Evolutionary conservation across 2,329 filamentous ascomycete species (phyloP).

Genomic region (Sclerotinia sclerotiorum): DNA sequence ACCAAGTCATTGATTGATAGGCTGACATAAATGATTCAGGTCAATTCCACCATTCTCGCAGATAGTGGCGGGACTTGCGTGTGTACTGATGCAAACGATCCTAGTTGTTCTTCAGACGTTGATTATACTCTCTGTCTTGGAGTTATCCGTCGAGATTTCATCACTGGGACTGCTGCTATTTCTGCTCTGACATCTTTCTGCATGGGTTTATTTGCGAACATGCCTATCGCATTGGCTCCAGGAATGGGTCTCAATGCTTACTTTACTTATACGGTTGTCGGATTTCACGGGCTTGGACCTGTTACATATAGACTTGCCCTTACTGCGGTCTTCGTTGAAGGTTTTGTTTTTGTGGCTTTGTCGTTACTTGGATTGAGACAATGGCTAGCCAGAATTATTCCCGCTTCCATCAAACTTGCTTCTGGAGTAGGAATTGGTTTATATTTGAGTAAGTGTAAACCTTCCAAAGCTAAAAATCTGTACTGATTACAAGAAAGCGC

Average conservation of each 20-base stretch:
- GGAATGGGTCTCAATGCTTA: conserved; percentile 89
- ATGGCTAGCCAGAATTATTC: conserved; percentile 85
- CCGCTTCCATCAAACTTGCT: conserved; percentile 80
- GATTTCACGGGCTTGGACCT: conserved; percentile 68
- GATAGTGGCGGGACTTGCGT: conserved; percentile 72
- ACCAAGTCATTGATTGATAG: conserved; percentile 55
- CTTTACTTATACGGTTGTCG: conserved; percentile 76
- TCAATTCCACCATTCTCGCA: conserved; percentile 43
- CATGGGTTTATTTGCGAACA: conserved; percentile 80
- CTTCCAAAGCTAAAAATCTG: background rate
- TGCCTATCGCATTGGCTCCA: conserved; percentile 69
- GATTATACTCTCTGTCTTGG: conserved; percentile 45
- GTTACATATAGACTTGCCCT: conserved; percentile 75
- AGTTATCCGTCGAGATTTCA: conserved; percentile 62
- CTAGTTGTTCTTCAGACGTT: conserved; percentile 35
- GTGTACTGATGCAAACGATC: conserved; percentile 46
- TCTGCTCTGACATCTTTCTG: conserved; percentile 75
- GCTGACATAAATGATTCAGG: conserved; percentile 38
- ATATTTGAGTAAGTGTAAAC: conserved; percentile 49
- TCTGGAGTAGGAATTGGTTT: conserved; percentile 84
- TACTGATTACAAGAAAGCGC: conserved; percentile 40
- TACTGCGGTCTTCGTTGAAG: conserved; percentile 86
- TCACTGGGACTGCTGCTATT: conserved; percentile 84
- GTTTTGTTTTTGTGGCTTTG: conserved; percentile 78
- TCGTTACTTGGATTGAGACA: conserved; percentile 80